These are phyloP conservation scores for Phytophthora pistaciae DNA, from an alignment of 352 stramenopile genomes.

Conservation along the genomic window DNA sequence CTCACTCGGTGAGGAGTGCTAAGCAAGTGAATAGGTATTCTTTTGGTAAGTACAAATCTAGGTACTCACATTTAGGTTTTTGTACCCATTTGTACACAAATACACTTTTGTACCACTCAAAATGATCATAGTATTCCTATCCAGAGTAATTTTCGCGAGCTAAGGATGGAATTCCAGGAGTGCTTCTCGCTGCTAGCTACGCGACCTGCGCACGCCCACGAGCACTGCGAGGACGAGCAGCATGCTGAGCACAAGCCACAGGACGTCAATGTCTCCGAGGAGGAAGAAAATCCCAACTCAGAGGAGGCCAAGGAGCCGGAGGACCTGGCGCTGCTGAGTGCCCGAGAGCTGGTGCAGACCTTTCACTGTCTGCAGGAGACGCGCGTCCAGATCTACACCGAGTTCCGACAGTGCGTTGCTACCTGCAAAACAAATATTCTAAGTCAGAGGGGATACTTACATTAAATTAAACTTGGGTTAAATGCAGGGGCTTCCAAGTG, in stretches of 20 bases:
- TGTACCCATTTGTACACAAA: no score
- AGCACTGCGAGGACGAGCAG: constrained; percentile 60
- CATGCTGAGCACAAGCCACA: neutral
- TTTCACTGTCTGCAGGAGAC: constrained; percentile 72
- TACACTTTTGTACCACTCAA: neutral
- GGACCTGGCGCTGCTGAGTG: constrained; percentile 18
- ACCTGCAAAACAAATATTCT: neutral
- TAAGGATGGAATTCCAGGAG: constrained; percentile 71
- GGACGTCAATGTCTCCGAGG: neutral
- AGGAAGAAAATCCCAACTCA: neutral
- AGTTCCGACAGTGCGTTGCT: constrained; percentile 61
- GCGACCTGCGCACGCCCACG: constrained; percentile 64
- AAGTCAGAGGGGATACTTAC: neutral
- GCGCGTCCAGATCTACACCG: constrained; percentile 75
- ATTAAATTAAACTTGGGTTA: neutral
- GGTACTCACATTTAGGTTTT: neutral
- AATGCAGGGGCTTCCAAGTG: constrained; percentile 64
- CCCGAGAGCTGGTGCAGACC: constrained; percentile 36
- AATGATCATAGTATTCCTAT: neutral
- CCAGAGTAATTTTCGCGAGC: neutral
- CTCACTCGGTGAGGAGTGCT: constrained; percentile 46
- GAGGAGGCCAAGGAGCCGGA: neutral
- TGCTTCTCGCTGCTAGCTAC: constrained; percentile 73
- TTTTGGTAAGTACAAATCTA: neutral
- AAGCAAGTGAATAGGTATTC: no score